phyloP scores from a whole-genome alignment of 805 yeast genomes.

The Pachysolen tannophilus region DNA sequence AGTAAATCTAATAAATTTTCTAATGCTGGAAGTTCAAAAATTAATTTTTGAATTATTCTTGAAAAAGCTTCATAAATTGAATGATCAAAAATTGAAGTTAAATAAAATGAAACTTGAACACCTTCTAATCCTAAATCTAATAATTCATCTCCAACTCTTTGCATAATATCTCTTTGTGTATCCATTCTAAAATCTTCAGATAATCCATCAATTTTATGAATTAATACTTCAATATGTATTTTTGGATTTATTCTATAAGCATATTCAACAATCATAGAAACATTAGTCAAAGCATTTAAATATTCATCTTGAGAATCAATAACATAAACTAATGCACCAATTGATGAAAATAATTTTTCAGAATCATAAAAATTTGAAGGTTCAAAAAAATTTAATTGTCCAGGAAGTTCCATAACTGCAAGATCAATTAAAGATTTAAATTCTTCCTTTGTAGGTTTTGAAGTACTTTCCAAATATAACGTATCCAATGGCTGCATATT shows the following conservation, averaged over 20 bases:
- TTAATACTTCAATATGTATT: slow-evolving; percentile 84
- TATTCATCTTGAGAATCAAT: slow-evolving; percentile 96
- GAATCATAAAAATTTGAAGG: slow-evolving; percentile 62
- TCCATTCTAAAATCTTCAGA: slow-evolving; percentile 91
- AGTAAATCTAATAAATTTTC: slow-evolving; percentile 85
- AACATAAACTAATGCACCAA: slow-evolving; percentile 89
- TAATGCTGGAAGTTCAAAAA: slow-evolving; percentile 79
- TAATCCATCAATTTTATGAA: slow-evolving; percentile 93
- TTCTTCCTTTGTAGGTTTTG: slow-evolving; percentile 80
- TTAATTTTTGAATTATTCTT: slow-evolving; percentile 83
- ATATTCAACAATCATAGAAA: slow-evolving; percentile 80
- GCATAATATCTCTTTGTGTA: slow-evolving; percentile 95
- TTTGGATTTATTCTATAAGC: slow-evolving; percentile 80
- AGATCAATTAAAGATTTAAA: slow-evolving; percentile 79
- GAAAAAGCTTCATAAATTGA: slow-evolving; percentile 94
- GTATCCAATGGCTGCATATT: slow-evolving; percentile 96
- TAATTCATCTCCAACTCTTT: slow-evolving; percentile 88
- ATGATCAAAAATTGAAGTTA: slow-evolving; percentile 92
- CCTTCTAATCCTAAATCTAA: slow-evolving; percentile 86
- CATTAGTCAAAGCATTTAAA: slow-evolving; percentile 79
- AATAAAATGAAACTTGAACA: slow-evolving; percentile 82
- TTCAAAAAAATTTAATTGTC: slow-evolving; percentile 84
- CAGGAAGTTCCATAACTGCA: slow-evolving; percentile 91
- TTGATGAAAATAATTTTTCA: slow-evolving; percentile 65
- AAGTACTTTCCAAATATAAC: slow-evolving; percentile 79